A percentile compares a stretch with the other conserved stretches of the same genome.
These are phyloP conservation scores for Trichoderma sp. DNA, from an alignment of 2,329 filamentous ascomycete species.

Conservation along the genomic window DNA sequence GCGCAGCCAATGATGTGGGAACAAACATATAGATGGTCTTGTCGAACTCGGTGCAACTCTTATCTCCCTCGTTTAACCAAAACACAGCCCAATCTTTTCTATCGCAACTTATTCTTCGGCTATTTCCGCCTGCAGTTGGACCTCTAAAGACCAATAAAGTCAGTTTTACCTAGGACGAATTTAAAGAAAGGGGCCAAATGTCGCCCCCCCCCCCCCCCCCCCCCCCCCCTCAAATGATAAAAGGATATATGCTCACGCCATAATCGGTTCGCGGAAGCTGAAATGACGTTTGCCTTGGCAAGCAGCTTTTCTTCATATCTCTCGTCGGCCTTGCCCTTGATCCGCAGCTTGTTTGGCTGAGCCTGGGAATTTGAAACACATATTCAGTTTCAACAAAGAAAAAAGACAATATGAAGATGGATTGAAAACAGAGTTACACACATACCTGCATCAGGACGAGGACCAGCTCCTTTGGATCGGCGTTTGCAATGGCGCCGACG, in stretches of 20 bases:
- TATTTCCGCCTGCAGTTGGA: constrained; percentile 55
- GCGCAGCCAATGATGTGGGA: background rate
- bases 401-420: no score
- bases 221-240: background rate
- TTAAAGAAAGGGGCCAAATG: background rate
- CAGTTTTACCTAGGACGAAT: background rate
- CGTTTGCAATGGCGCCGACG: constrained; percentile 68
- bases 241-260: constrained; percentile 57
- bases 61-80: no score
- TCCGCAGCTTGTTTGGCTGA: constrained; percentile 65
- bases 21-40: no score
- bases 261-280: constrained; percentile 67
- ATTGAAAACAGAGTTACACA: background rate
- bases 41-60: no score
- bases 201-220: background rate
- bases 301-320: constrained; percentile 66
- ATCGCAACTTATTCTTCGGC: constrained; percentile 44
- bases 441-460: constrained; percentile 71
- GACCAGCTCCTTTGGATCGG: constrained; percentile 66
- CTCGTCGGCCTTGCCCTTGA: constrained; percentile 57
- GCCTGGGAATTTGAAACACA: constrained; percentile 47
- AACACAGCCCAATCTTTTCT: no score
- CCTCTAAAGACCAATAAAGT: constrained; percentile 40
- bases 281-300: constrained; percentile 68
- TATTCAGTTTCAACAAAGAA: constrained; percentile 16